These are phyloP conservation scores for Mrakiaceae sp. DNA, from an alignment of 1,284 basidiomycete genomes.

Conservation along the genomic window DNA sequence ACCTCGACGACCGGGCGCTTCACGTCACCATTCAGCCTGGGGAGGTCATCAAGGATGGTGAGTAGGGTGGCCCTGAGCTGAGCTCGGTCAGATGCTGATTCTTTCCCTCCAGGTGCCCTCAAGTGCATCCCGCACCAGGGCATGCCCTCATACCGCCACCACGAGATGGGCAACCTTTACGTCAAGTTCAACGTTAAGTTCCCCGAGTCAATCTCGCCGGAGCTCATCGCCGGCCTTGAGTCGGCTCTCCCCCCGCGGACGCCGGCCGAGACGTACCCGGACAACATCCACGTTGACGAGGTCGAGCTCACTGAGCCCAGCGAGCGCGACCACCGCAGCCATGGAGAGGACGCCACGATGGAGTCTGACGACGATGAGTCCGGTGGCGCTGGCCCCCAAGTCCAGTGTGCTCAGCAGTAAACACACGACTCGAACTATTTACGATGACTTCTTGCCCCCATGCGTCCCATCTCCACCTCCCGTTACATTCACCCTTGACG, in stretches of 20 bases:
- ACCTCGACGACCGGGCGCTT: slow-evolving; percentile 85
- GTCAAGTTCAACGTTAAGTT: slow-evolving; percentile 81
- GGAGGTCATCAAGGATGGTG: slow-evolving; percentile 89
- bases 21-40: slow-evolving; percentile 77
- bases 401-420: slow-evolving; percentile 38
- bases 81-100: slow-evolving; percentile 22
- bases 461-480: no score
- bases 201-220: slow-evolving; percentile 68
- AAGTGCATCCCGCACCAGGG: slow-evolving; percentile 91
- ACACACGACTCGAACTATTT: no score
- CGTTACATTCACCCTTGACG: no score
- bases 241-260: slow-evolving; percentile 71
- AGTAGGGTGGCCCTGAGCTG: slow-evolving; percentile 19
- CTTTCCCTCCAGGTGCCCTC: slow-evolving; percentile 50
- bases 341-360: slow-evolving; percentile 62
- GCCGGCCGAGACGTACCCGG: slow-evolving; percentile 55
- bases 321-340: slow-evolving; percentile 50
- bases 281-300: slow-evolving; percentile 67
- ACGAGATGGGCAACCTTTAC: slow-evolving; percentile 90
- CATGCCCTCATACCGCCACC: slow-evolving; percentile 97
- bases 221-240: slow-evolving; percentile 66
- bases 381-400: slow-evolving; percentile 28
- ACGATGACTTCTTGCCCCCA: no score
- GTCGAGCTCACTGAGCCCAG: slow-evolving; percentile 74
- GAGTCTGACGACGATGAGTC: slow-evolving; percentile 51